Evolutionary conservation across 148 eudicot genomes (phyloP).

Genomic region (Mesembryanthemum crystallinum): DNA sequence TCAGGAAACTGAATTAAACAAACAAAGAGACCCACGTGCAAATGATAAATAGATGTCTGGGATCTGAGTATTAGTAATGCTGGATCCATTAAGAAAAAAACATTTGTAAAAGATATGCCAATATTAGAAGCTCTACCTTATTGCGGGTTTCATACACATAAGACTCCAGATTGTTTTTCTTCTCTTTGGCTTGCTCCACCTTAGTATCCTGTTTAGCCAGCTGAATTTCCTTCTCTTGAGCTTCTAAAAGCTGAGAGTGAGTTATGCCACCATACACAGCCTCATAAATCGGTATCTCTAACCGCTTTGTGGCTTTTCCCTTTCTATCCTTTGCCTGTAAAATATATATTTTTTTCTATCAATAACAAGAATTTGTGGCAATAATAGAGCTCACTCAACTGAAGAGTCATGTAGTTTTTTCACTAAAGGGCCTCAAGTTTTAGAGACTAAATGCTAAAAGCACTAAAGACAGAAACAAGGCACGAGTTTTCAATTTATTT

Average conservation of each 20-base stretch:
- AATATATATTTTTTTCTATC: background rate
- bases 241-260: slow-evolving; percentile 47
- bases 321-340: slow-evolving; percentile 44
- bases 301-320: slow-evolving; percentile 39
- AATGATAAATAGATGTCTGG: too few species aligned
- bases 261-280: slow-evolving; percentile 47
- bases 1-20: too few species aligned
- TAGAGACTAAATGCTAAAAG: background rate
- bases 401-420: background rate
- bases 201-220: slow-evolving; percentile 67
- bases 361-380: background rate
- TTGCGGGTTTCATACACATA: slow-evolving; percentile 91
- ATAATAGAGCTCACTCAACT: background rate
- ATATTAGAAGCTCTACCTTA: slow-evolving; percentile 51
- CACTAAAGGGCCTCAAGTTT: background rate
- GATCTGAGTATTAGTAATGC: too few species aligned
- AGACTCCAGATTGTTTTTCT: slow-evolving; percentile 79
- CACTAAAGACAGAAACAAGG: background rate
- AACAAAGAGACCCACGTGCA: too few species aligned
- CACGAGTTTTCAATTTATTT: background rate
- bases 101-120: background rate
- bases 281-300: slow-evolving; percentile 44
- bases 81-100: background rate
- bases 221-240: slow-evolving; percentile 58
- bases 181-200: slow-evolving; percentile 88